Base-by-base conservation (phyloP, 2,329 filamentous ascomycete species). In the Fusarium sp. region DNA sequence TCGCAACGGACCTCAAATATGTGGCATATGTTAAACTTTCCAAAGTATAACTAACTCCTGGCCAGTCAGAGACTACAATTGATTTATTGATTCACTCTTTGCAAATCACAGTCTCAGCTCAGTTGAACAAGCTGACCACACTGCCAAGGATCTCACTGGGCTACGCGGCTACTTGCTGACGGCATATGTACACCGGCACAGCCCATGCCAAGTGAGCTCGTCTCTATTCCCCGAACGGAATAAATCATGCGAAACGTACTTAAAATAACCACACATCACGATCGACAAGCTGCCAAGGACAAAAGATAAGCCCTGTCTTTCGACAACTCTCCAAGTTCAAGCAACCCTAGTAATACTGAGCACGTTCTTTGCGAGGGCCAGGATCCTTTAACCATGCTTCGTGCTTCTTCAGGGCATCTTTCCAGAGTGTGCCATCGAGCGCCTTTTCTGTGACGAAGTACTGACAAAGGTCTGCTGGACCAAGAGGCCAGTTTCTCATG, bases 351-450 rank as follows among this genome's bases (percentile, higher is more conserved):
- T 30, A n/a, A 30, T 45, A 11, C 17, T 20, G 25, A 17, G 4
- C 7, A 33, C n/a, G 17, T 20, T 7, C 10, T 7, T 32, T 30
- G 11, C 32, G 17, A 14, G 9, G n/a, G 9, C 47, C 25, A 52
- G 47, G 47, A n/a, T 52, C 47, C 10, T n/a, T 32, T 27, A 32
- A 30, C 50, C 50, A 54, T 32, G 15, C 37, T 8, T 27, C 37
- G 5, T 20, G 4, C 3, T 35, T 37, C 0, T 0, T 2, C 43
- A 25, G 25, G 8, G 58, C 37, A 3, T 68, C 65, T 0, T 27
- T 35, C 75, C 75, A 77, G 0, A 77, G 14, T 2, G 47, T 65
- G 15, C 64, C 68, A 1, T 12, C 4, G 17, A 76, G 37, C 12
- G 68, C 58, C 27, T 45, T 63, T 2, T 59, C 6, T 15, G 47